Conservation (phyloP, 208 protist genomes). For the Leishmania tarentolae region DNA sequence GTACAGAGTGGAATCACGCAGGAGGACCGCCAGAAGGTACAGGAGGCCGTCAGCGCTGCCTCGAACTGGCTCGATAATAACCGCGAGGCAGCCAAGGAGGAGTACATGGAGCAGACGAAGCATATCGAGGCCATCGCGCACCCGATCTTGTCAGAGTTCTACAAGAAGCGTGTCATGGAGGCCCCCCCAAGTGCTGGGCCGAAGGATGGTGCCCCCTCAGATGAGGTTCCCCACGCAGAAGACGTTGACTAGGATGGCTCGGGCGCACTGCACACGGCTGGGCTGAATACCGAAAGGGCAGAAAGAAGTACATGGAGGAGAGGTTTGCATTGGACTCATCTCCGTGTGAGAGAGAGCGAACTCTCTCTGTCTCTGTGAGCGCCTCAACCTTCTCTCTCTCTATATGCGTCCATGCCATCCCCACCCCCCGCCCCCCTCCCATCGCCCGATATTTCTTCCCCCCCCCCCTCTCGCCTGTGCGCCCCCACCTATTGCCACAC, state of each 20-base stretch:
- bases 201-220: conserved; percentile 2
- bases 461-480: too few species aligned
- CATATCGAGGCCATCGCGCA: conserved; percentile 87
- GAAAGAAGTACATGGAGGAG: conserved; percentile 7
- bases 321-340: background rate
- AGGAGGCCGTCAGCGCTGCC: conserved; percentile 49
- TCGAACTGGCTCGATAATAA: conserved; percentile 67
- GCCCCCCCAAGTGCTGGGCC: conserved; percentile 37
- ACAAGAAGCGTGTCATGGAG: conserved; percentile 82
- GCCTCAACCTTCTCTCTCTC: background rate
- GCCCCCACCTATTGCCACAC: too few species aligned
- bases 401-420: background rate
- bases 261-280: background rate
- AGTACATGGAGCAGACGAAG: conserved; percentile 93
- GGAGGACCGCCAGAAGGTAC: conserved; percentile 61
- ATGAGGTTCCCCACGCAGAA: conserved; percentile 33
- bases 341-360: background rate
- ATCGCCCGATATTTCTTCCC: background rate
- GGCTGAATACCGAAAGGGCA: background rate
- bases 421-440: background rate
- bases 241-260: conserved; percentile 54
- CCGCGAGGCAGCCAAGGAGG: conserved; percentile 86
- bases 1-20: conserved; percentile 43
- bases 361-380: background rate
- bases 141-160: conserved; percentile 96